Evolutionary conservation across 73 alveolate species (phyloP).

Genomic region (Tetrahymena malaccensis): DNA sequence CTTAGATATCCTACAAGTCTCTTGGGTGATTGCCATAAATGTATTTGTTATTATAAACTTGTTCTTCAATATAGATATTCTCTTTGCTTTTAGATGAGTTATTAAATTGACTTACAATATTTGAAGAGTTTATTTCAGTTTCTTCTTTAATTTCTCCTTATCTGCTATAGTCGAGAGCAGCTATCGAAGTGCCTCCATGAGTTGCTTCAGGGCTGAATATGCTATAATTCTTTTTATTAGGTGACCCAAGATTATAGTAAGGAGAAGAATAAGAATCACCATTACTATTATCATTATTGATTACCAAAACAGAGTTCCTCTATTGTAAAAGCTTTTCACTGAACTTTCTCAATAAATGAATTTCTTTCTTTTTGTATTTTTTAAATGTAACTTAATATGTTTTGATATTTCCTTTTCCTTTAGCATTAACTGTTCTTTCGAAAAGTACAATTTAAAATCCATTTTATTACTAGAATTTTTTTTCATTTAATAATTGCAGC

Average conservation of each 20-base stretch:
- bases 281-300: conserved; percentile 12
- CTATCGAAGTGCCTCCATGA: background rate
- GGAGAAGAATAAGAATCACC: conserved; percentile 33
- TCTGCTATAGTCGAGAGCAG: background rate
- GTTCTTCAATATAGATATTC: background rate
- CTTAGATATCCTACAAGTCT: background rate
- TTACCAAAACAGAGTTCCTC: conserved; percentile 6
- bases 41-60: background rate
- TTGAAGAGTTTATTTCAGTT: background rate
- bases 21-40: background rate
- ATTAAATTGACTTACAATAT: background rate
- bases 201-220: background rate
- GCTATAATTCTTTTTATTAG: conserved; percentile 28
- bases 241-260: conserved; percentile 5
- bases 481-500: background rate
- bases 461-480: conserved; percentile 1
- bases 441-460: conserved; percentile 25
- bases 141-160: background rate
- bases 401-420: conserved; percentile 71
- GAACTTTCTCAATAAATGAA: conserved; percentile 26
- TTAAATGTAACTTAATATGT: conserved; percentile 47
- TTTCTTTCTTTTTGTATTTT: conserved; percentile 29
- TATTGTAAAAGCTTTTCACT: conserved; percentile 32
- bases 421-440: conserved; percentile 47
- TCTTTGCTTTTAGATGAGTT: background rate